Evolutionary conservation across 805 yeast species (phyloP), one percentile per base, ranked within the genome.

Genomic region (Naumovozyma baii): DNA sequence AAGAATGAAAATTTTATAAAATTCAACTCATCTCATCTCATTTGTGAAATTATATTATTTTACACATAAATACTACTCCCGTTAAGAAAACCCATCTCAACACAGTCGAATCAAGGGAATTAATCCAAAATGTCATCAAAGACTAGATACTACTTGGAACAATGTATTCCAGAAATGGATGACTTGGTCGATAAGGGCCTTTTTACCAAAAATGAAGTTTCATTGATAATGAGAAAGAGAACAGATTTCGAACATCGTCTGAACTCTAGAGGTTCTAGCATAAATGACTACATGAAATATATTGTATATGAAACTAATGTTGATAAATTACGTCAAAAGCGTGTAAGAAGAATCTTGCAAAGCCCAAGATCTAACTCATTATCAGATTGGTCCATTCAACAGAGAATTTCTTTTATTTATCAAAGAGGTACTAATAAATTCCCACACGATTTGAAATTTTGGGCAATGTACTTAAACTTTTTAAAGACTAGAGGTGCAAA

Each of bases 231-330:
- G 86, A 80, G 92, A 64, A 76, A 87, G 56, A 74, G 98, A 65
- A 90, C 96, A 0, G 96, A 88, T 62, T 92, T 87, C 52, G 99
- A 92, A 63, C 95, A 92, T 59, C 66, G 95, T 41, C 74, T 92
- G 39, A 74, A 75, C 34, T 84, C 94, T 33, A 72, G 97, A 61
- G 94, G 92, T 1, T 76, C 88, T 10, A 78, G 73, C 46, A 74
- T 85, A 2, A 65, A 74, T 39, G 97, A 90, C 59, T 94, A 78
- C 54, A 57, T 84, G 40, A 73, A 74, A 49, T 92, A 92, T 58
- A 74, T 81, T 34, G 82, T 76, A 39, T 94, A 80, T 56, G 99
- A 92, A 56, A 69, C 61, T 42, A 81, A 80, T 52, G 69, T 92
- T 33, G 96, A 88, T 46, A 77, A 74, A 47, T 67, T 92, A 42